Evolutionary conservation across 768 basidiomycete species (phyloP), one percentile per base, ranked within the genome.

Genomic region (Dacryopinax spathularia): DNA sequence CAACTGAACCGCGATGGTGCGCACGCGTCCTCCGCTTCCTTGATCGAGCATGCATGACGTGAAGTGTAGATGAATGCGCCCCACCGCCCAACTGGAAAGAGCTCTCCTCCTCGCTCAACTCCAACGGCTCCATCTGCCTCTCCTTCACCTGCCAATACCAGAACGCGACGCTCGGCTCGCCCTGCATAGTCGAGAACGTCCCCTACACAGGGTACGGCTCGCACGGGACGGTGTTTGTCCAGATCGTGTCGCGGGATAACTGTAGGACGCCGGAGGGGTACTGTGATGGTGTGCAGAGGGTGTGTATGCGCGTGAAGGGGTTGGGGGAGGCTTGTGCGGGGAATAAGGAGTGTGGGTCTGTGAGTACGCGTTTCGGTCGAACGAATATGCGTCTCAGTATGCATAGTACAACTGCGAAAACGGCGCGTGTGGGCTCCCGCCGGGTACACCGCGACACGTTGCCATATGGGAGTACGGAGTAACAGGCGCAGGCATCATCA

Each of bases 1-100:
- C 90, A 93, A 73, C 81, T 93, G 65, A 88, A 92, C 71, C 84
- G 91, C 62, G 91, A 93, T 73, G 89, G 91, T 88, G 65, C 62
- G 79, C 69, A 60, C 3, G 48, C n/a, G 33, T 18, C 56, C 56
- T 20, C 60, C 16, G 16, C 44, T 9, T 48, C 39, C 39, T 25
- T 56, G 33, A 39, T 37, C 61, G 62, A 56, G 25, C 33, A 62
- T 34, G 31, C 34, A 65, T 35, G 43, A 31, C 37, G 64, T 43
- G 61, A n/a, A 18, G 12, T 64, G 0, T 68, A 93, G 92, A 95
- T 69, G 80, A 91, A 75, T 93, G 91, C 69, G 77, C 80, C 69
- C 77, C 77, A 0, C 88, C 90, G 5, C 80, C 83, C 3, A 86
- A 91, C 70, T 82, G 75, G 68, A 73, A 73, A 63, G 81, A 73